Evolutionary conservation across 352 stramenopile genomes (phyloP), one percentile per base, ranked within the genome.

Genomic region (Thalassiosira ordinaria): DNA sequence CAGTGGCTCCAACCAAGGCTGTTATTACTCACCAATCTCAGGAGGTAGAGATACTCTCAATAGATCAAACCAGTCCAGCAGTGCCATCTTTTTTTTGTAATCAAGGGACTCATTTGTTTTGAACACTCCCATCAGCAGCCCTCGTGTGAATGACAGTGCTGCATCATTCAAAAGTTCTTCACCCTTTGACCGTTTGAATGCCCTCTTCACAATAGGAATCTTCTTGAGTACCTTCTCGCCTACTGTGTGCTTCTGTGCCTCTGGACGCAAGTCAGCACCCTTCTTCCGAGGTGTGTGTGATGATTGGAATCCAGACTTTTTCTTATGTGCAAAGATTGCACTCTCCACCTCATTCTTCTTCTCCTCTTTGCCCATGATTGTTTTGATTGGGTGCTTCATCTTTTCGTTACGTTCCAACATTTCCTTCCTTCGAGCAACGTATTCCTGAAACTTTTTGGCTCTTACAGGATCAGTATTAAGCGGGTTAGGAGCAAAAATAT

Each of bases 101-200:
- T 74, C 57, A 29, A 92, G 71, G 39, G 68, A 27, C 55, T 67
- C 49, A 41, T 64, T 67, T 22, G 61, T 74, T 47, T 70, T 84
- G 29, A 78, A 91, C 9, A 91, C 55, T 41, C 82, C 82, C 63
- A 71, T 78, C 31, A 86, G 22, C 7, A 93, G 22, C 35, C 74
- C 72, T 53, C 77, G 37, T n/a, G 75, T 74, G 31, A 93, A 90
- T 0, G 89, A 90, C 33, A 89, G 39, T 7, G 89, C 77, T 31
- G 80, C 74, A 71, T 93, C 89, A 27, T 89, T 74, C 33, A 91
- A 82, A 6, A 89, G 77, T 46, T 84, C 78, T 75, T 91, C 80
- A 69, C 84, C 86, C 27, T 69, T 35, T 20, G 64, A 71, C 57
- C 88, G 66, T 37, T 82, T 84, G n/a, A 86, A 70, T 41, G 64